Evolutionary conservation across 306 rosid species (phyloP), one percentile per base, ranked within the genome.

Genomic region (Cucumis melo): DNA sequence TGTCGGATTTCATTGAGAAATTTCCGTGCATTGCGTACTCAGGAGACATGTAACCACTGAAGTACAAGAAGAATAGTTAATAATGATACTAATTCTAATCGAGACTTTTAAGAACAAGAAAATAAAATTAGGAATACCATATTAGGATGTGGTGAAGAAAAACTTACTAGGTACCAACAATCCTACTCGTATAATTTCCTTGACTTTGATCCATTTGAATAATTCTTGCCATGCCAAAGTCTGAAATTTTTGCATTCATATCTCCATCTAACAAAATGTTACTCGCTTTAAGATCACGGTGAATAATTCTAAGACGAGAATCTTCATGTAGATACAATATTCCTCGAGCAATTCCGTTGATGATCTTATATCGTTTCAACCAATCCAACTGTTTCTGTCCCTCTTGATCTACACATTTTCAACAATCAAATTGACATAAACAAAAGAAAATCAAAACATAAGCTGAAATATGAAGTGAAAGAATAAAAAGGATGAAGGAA

Each of bases 181-280:
- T 61, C 5, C 67, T 24, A 29, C 20, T 60, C 39, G 89, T 86
- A 72, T n/a, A n/a, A n/a, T 58, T 79, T 78, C 73, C 85, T 77
- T 78, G 80, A 50, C 79, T 82, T 75, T 88, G 83, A 78, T 84
- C 80, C 8, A 36, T 53, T 21, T 67, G 78, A 51, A 84, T 74
- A n/a, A 87, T 82, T 23, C 77, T 82, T 56, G 88, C 81, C 82
- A 79, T 42, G 0, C 88, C 89, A 80, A 89, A 87, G 34, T 87
- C 85, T 5, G 87, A 61, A 32, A 89, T 81, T 50, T 87, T 89
- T 41, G 86, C 63, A 50, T 85, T 80, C 75, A 87, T 79, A 48
- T 82, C 29, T 4, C 2, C 78, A 73, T 89, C 87, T 67, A 89
- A 36, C 12, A 87, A 60, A 29, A 89, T 41, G 29, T 87, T 89